Evolutionary conservation across 1,139 yeast species (phyloP), one percentile per base, ranked within the genome.

Genomic region (Blastobotrys petasosporus): DNA sequence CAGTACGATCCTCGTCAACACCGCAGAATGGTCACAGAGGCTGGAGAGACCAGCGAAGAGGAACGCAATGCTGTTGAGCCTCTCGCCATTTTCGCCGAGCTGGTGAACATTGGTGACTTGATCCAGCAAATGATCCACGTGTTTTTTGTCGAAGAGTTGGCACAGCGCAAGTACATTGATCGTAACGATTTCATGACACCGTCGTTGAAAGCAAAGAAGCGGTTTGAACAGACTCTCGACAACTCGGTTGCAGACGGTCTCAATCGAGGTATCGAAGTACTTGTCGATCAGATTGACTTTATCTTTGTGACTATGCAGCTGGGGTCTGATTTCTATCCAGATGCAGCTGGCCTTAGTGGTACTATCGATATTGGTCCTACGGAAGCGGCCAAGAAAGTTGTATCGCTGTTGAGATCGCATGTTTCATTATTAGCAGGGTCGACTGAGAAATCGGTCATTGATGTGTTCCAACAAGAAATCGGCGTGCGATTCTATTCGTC

Each of bases 91-190:
- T 92, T 92, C 59, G 85, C 94, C 15, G 97, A 90, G 61, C 71
- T 92, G 51, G 94, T 92, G 37, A 92, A 90, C 57, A 82, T 87
- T 55, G 97, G 96, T 6, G 98, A 92, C 62, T 69, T 90, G 51
- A 86, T 92, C 29, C 84, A 87, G 58, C 97, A 90, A 62, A 87
- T 92, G 95, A 70, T 88, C 38, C 92, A 86, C 50, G 87, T 88
- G 1, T 92, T 92, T 58, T 90, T 87, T 65, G 84, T 85, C 55
- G 92, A 86, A 60, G 97, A 92, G 61, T 72, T 92, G 54, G 75
- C 85, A 2, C 66, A 73, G 37, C 70, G 77, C 41, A 76, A 76
- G 38, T 74, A 82, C 23, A 78, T 87, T 23, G 80, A 79, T 56
- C 76, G 79, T 49, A 84, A 82, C 53, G 94, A 94, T 48, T 85